Evolutionary conservation across 2,329 filamentous ascomycete genomes (phyloP).

Genomic region (Penicillium sclerotigenum): DNA sequence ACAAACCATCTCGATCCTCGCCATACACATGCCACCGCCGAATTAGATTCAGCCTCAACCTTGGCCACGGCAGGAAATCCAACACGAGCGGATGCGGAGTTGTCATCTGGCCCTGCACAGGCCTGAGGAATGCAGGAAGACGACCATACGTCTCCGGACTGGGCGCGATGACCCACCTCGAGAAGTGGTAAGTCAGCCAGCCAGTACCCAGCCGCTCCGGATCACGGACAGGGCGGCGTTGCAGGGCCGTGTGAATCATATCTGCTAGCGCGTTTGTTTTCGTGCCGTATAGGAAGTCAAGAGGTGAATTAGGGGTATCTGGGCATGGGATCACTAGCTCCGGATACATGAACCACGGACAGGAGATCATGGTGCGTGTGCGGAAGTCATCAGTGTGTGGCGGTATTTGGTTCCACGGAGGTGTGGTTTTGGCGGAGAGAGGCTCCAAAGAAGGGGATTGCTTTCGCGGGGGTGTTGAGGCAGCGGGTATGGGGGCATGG

Average conservation of each 20-base stretch:
- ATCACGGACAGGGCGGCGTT: conserved; percentile 24
- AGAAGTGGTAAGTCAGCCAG: conserved; percentile 20
- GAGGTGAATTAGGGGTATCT: conserved; percentile 19
- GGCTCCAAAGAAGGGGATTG: not conserved
- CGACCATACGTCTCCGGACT: conserved; percentile 20
- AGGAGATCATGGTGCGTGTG: conserved; percentile 1
- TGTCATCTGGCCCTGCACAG: conserved; percentile 19
- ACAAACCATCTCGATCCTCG: conserved; percentile 11
- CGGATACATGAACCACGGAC: conserved; percentile 19
- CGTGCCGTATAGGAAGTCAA: conserved; percentile 29
- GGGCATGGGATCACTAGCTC: conserved; percentile 21
- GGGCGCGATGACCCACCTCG: conserved; percentile 24
- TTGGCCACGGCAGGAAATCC: conserved; percentile 24
- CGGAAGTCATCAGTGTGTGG: conserved; percentile 18
- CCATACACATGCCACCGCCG: conserved; percentile 21
- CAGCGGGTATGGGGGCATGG: not conserved
- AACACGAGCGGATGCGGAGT: conserved; percentile 20
- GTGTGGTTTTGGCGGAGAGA: not conserved
- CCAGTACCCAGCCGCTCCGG: conserved; percentile 26
- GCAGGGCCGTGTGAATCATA: conserved; percentile 20
- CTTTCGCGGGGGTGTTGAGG: not conserved
- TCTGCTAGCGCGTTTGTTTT: conserved; percentile 26
- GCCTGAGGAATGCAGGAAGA: conserved; percentile 19
- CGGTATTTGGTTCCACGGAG: conserved; percentile 14
- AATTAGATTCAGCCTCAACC: conserved; percentile 25